Evolutionary conservation across 805 yeast species (phyloP).

Genomic region (Wickerhamiella azyma): DNA sequence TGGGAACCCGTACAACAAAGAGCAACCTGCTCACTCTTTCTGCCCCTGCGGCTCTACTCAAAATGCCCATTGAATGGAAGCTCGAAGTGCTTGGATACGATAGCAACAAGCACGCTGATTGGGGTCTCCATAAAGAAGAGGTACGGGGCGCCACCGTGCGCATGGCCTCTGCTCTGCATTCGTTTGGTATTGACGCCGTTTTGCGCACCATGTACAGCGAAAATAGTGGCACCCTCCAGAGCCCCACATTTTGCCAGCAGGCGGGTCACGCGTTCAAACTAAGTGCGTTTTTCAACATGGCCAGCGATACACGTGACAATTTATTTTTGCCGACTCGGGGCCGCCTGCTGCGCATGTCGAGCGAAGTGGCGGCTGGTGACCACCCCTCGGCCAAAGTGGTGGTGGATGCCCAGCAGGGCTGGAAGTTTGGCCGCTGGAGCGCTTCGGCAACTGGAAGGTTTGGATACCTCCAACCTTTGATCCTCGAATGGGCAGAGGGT

Average conservation of each 20-base stretch:
- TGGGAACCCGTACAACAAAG: constrained; percentile 47
- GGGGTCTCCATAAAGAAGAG: constrained; percentile 42
- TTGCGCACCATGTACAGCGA: constrained; percentile 43
- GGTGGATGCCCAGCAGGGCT: constrained; percentile 26
- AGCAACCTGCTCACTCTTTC: constrained; percentile 40
- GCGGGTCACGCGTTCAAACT: constrained; percentile 54
- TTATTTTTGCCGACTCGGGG: constrained; percentile 38
- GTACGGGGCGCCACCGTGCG: constrained; percentile 33
- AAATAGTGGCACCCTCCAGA: constrained; percentile 34
- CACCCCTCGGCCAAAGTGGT: constrained; percentile 25
- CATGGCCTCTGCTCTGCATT: constrained; percentile 27
- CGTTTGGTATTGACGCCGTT: constrained; percentile 46
- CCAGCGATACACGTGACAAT: constrained; percentile 32
- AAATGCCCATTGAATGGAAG: constrained; percentile 31
- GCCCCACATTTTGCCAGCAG: constrained; percentile 34
- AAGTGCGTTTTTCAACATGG: constrained; percentile 33
- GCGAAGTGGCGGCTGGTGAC: constrained; percentile 34
- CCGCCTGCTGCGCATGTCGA: constrained; percentile 26
- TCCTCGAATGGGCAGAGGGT: no score
- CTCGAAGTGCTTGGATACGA: constrained; percentile 39
- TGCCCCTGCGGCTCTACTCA: constrained; percentile 36
- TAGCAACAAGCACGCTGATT: constrained; percentile 37
- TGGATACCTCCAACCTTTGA: constrained; percentile 17
- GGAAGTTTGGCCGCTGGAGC: constrained; percentile 15
- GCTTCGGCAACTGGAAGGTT: constrained; percentile 13